These are phyloP conservation scores for Stenocarpella maydis DNA, from an alignment of 2,329 filamentous ascomycete species.

Conservation along the genomic window DNA sequence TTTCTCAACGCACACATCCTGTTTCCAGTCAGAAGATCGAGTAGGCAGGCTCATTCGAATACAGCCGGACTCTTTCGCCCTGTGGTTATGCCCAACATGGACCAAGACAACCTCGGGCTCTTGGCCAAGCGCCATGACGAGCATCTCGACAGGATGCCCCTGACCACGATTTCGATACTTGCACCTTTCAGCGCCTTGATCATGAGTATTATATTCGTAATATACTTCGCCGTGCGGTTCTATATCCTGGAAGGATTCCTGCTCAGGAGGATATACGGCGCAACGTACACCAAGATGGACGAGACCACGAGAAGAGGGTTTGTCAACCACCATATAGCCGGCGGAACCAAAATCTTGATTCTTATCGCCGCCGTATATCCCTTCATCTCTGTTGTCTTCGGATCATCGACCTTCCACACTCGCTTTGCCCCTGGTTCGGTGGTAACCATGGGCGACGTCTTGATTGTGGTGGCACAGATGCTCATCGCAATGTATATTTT, in stretches of 20 bases:
- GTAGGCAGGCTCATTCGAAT: background rate
- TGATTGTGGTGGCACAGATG: constrained; percentile 25
- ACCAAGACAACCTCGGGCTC: background rate
- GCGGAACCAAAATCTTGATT: constrained; percentile 23
- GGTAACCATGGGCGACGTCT: constrained; percentile 27
- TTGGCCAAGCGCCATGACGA: constrained; percentile 8
- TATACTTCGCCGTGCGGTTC: constrained; percentile 11
- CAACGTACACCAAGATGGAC: constrained; percentile 22
- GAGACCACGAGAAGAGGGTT: constrained; percentile 4
- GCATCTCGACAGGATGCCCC: constrained; percentile 13
- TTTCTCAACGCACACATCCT: no score
- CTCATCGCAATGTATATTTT: constrained; percentile 27
- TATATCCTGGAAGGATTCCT: constrained; percentile 15
- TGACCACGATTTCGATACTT: constrained; percentile 11
- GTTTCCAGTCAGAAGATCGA: background rate
- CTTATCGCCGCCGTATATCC: constrained; percentile 16
- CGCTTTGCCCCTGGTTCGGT: background rate
- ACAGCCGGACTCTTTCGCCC: background rate
- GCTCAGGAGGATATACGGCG: constrained; percentile 17
- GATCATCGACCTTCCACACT: constrained; percentile 16
- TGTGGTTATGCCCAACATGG: background rate
- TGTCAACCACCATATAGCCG: constrained; percentile 29
- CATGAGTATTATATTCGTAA: constrained; percentile 19
- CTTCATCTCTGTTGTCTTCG: constrained; percentile 26
- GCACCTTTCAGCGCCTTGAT: constrained; percentile 22